phyloP scores from a whole-genome alignment of 2,329 filamentous ascomycete species.

The Arthrobotrys sphaeroides region DNA sequence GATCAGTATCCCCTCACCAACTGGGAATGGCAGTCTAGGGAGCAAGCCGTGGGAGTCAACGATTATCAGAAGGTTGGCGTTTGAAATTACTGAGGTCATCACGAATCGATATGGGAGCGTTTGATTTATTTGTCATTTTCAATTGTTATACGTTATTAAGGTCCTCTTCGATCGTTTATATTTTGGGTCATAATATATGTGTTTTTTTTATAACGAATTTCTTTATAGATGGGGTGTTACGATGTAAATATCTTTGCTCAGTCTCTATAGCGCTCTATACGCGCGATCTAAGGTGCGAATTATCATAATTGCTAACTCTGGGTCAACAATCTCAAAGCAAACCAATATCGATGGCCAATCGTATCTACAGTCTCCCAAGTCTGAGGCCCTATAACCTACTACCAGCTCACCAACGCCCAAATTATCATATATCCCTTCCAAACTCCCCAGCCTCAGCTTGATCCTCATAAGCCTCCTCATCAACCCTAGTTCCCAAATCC shows the following conservation, averaged over 20 bases:
- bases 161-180: too few species aligned
- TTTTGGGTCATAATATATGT: too few species aligned
- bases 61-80: slow-evolving; percentile 31
- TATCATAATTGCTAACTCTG: not conserved
- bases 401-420: not conserved
- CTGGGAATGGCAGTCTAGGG: slow-evolving; percentile 63
- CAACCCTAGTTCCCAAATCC: slow-evolving; percentile 80
- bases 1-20: slow-evolving; percentile 65
- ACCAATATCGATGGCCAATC: too few species aligned
- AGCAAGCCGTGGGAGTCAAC: slow-evolving; percentile 62
- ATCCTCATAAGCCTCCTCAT: slow-evolving; percentile 70
- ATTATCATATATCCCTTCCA: not conserved
- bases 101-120: slow-evolving; percentile 13
- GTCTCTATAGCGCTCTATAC: not conserved
- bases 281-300: not conserved
- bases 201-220: too few species aligned
- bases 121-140: not conserved
- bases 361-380: too few species aligned
- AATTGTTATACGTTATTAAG: too few species aligned
- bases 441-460: slow-evolving; percentile 13
- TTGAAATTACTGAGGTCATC: slow-evolving; percentile 33
- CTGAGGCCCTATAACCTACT: too few species aligned
- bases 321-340: not conserved
- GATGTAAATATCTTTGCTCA: not conserved
- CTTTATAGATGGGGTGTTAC: not conserved